phyloP scores from a whole-genome alignment of 805 yeast species.

The Ogataea angusta region DNA sequence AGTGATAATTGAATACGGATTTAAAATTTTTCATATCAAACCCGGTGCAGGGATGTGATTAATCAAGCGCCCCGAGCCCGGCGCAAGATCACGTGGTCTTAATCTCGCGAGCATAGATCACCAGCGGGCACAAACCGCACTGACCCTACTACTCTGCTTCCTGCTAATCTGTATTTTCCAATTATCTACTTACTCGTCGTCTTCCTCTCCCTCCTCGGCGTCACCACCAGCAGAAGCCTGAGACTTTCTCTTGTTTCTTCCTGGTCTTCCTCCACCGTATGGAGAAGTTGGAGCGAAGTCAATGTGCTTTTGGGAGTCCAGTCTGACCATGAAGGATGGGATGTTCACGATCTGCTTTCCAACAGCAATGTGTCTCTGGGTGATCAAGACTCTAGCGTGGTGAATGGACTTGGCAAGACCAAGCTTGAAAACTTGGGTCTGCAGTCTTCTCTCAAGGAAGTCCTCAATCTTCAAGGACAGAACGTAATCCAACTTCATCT shows the following conservation, averaged over 20 bases:
- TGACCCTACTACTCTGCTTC: not conserved
- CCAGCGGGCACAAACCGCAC: too few relatives aligned
- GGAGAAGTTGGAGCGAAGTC: constrained; percentile 99
- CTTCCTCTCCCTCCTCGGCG: constrained; percentile 53
- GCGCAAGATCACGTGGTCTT: constrained; percentile 8
- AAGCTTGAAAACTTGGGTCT: constrained; percentile 99
- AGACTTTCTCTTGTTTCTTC: constrained; percentile 98
- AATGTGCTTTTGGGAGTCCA: constrained; percentile 99
- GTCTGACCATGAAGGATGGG: constrained; percentile 99
- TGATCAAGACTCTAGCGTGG: constrained; percentile 98
- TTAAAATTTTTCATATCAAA: constrained; percentile 6
- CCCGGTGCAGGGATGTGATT: constrained; percentile 11
- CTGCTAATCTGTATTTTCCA: constrained; percentile 2
- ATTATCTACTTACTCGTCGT: constrained; percentile 43
- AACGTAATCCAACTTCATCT: constrained; percentile 99
- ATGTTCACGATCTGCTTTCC: constrained; percentile 99
- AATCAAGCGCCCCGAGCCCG: too few relatives aligned
- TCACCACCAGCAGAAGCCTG: constrained; percentile 61
- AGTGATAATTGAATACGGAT: constrained; percentile 5
- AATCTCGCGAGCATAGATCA: too few relatives aligned
- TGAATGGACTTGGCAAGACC: constrained; percentile 99
- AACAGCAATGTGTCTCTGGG: constrained; percentile 99
- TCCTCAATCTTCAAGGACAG: constrained; percentile 97
- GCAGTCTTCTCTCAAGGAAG: constrained; percentile 99
- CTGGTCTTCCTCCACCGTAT: constrained; percentile 99